phyloP scores from a whole-genome alignment of 208 protist species.

The Acanthamoeba royreba region DNA sequence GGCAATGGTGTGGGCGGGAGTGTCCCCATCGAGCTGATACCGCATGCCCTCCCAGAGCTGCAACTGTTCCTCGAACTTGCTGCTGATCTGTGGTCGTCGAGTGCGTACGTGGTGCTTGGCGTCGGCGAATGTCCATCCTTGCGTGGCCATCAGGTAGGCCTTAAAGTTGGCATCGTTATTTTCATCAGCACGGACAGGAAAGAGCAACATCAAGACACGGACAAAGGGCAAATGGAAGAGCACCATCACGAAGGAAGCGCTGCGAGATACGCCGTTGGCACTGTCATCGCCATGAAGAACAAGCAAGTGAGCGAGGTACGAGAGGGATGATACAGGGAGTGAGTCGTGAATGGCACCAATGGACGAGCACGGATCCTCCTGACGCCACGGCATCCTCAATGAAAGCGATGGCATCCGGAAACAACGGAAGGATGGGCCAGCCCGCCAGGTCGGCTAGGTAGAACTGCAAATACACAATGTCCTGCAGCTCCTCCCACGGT shows the following conservation, averaged over 20 bases:
- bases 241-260: neutral
- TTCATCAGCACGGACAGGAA: neutral
- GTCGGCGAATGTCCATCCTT: neutral
- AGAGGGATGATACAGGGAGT: neutral
- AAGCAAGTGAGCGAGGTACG: neutral
- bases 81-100: neutral
- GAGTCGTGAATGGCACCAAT: neutral
- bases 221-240: neutral
- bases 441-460: neutral
- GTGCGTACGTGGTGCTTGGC: neutral
- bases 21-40: neutral
- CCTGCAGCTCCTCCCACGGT: neutral
- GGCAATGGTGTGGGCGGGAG: neutral
- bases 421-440: neutral
- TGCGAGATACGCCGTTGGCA: neutral
- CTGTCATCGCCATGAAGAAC: neutral
- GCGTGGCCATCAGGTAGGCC: neutral
- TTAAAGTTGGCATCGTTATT: neutral
- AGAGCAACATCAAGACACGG: neutral
- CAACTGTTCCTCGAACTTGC: conserved; percentile 15
- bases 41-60: neutral
- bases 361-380: neutral
- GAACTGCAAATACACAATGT: neutral
- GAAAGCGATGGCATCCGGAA: neutral
- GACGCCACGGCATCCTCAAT: neutral